Base-by-base conservation (phyloP, 2,329 filamentous ascomycete species). In the Claviceps quebecensis region DNA sequence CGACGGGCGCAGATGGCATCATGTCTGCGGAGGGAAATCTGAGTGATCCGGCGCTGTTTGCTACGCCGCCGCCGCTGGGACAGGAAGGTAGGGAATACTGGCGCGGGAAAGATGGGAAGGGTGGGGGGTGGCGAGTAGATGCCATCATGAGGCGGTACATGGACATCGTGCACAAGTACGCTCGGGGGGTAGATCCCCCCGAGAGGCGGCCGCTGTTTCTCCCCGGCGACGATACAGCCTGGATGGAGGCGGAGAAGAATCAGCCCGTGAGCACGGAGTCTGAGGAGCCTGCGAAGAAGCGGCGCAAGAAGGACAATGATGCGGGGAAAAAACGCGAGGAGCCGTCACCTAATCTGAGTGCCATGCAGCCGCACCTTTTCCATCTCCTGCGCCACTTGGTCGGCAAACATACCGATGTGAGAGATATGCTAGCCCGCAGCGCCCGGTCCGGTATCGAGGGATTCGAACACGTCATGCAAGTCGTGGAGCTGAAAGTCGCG, bases 11-110 rank as follows among this genome's bases (percentile, higher is more conserved):
- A 1, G 93, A 98, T 65, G 93, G 78, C 17, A 81, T 98, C 49
- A 97, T 98, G 93, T 91, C 85, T 58, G 93, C 93, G 5, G 93
- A 98, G 68, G 93, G 89, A 0, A 95, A 96, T 63, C 75, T 98
- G 0, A 91, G 88, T 61, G 88, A 98, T 63, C 93, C 93, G 0
- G 82, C 81, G 2, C 84, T 98, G 44, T 98, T 98, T 62, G 81
- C 84, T 14, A 69, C 73, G 36, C 74, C 81, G 16, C 88, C 88
- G 0, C 64, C 77, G 0, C 60, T 71, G 0, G 85, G 82, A 0
- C 66, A 81, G 46, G 81, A 87, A 64, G 81, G 80, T 0, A 75
- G 84, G 53, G 89, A 94, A 60, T 97, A 93, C 67, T 97, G 91
- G 90, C 75, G 85, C 37, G 87, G 86, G 0, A 75, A 71, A 49